These are phyloP conservation scores for Xylariaceae sp. DNA, from an alignment of 2,329 filamentous ascomycete genomes.

Conservation along the genomic window DNA sequence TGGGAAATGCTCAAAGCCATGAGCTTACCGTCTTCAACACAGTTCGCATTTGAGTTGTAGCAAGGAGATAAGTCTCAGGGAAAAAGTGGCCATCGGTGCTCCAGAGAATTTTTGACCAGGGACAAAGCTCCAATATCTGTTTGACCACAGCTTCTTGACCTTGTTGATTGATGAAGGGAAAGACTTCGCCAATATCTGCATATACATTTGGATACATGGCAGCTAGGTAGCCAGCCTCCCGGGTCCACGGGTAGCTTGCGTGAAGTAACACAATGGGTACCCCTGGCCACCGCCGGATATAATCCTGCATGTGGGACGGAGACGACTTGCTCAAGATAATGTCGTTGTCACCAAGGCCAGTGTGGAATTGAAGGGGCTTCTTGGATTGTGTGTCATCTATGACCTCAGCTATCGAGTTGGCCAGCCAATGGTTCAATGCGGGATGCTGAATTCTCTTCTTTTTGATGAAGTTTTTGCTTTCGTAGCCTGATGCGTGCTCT, in stretches of 20 bases:
- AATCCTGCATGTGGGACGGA: conserved; percentile 68
- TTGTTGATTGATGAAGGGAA: conserved; percentile 71
- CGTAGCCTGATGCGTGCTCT: conserved; percentile 27
- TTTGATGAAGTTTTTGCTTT: conserved; percentile 29
- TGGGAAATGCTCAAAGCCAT: too few species aligned
- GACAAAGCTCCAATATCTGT: conserved; percentile 71
- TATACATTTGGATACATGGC: conserved; percentile 76
- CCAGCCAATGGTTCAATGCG: conserved; percentile 65
- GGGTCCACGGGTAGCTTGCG: conserved; percentile 75
- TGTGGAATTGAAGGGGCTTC: conserved; percentile 82
- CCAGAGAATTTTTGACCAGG: conserved; percentile 72
- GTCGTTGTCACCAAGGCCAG: conserved; percentile 76
- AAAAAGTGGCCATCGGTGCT: conserved; percentile 72
- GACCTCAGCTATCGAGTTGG: conserved; percentile 59
- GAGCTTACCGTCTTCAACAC: conserved; percentile 60
- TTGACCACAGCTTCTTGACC: conserved; percentile 69
- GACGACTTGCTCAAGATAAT: conserved; percentile 67
- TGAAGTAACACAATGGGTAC: conserved; percentile 77
- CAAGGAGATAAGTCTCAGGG: conserved; percentile 40
- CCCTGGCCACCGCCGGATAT: conserved; percentile 65
- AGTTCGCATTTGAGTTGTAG: conserved; percentile 67
- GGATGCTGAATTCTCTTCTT: conserved; percentile 55
- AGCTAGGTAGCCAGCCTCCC: conserved; percentile 74
- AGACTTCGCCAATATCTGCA: conserved; percentile 78
- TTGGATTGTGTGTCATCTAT: conserved; percentile 44